phyloP scores from a whole-genome alignment of 2,329 filamentous ascomycete species.

The Claviceps fusiformis region DNA sequence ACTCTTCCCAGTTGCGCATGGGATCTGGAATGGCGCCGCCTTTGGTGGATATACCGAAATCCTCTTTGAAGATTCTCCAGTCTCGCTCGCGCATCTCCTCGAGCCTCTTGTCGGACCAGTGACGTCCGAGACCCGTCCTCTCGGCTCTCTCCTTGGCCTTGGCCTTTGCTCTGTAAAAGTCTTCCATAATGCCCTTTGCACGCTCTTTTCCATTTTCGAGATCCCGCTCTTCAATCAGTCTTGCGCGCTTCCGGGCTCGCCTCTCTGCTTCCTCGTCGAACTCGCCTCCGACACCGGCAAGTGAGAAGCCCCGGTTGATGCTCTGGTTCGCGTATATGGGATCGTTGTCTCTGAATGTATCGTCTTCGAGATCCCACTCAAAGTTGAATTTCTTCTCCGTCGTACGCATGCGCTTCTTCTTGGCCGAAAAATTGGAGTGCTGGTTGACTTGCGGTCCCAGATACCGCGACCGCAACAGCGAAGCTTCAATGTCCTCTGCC shows the following conservation, averaged over 20 bases:
- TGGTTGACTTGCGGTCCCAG: slow-evolving; percentile 82
- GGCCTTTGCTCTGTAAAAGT: slow-evolving; percentile 49
- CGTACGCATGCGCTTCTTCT: slow-evolving; percentile 88
- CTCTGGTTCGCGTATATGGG: slow-evolving; percentile 47
- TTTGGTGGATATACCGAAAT: slow-evolving; percentile 93
- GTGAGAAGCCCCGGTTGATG: slow-evolving; percentile 19
- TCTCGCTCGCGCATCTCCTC: slow-evolving; percentile 94
- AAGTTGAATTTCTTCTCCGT: slow-evolving; percentile 98
- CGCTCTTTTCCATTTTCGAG: slow-evolving; percentile 60
- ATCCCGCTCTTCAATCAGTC: slow-evolving; percentile 62
- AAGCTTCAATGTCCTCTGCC: slow-evolving; percentile 55
- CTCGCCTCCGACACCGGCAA: slow-evolving; percentile 36
- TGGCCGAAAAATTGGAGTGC: slow-evolving; percentile 74
- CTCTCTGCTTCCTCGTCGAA: slow-evolving; percentile 43
- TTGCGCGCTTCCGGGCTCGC: slow-evolving; percentile 44
- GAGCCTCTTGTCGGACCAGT: slow-evolving; percentile 89
- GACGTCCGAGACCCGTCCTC: slow-evolving; percentile 69
- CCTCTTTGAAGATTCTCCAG: slow-evolving; percentile 99
- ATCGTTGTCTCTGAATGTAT: slow-evolving; percentile 59
- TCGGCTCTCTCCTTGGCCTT: slow-evolving; percentile 59
- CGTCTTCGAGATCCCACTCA: slow-evolving; percentile 90
- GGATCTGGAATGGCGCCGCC: slow-evolving; percentile 86
- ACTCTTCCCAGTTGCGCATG: slow-evolving; percentile 90
- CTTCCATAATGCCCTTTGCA: slow-evolving; percentile 69
- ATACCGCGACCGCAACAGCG: slow-evolving; percentile 66